Base-by-base conservation (phyloP, 2,329 filamentous ascomycete species). In the Rachicladosporium sp. region DNA sequence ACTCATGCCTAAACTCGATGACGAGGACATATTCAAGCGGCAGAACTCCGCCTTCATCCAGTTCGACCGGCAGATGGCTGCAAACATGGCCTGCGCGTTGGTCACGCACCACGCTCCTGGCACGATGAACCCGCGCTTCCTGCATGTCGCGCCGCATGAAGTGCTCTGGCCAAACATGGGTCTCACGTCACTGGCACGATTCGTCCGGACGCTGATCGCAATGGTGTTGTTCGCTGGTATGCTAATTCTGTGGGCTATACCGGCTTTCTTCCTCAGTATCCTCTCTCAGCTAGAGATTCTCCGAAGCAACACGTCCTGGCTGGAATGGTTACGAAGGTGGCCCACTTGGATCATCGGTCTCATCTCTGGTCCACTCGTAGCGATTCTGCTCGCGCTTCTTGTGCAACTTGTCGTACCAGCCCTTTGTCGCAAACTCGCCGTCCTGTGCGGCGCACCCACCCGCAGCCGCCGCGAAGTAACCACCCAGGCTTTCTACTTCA, bases 1-100 rank as follows among this genome's bases (percentile, higher is more conserved):
- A 7, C 23, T 41, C 12, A 27, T 42, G 15, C 38, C 30, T 9
- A 29, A 46, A 10, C 43, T 43, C 19, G 43, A 43, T 35, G 33
- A 41, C 33, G 43, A 43, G 36, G 35, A n/a, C n/a, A 27, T 32
- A n/a, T 46, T 46, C 36, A 33, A 33, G 21, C 31, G 13, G 10
- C 41, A 43, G 35, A 46, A 46, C 21, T 46, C 43, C 10, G 43
- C 43, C 11, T 46, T 46, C 38, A 38, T 46, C 27, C 43, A 46
- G 30, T 46, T 46, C 41, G 41, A 46, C 31, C 21, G 41, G 13
- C 43, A 46, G 31, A 43, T 46, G 41, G 33, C 43, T 4, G 43
- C 43, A 10, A 40, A 46, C 31, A 43, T 46, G 41, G 43, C 43
- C 29, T 43, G 37, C 30, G 41, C 41, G 19, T 31, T 43, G 43